Percentiles rank a stretch among this genome's conserved stretches.
Evolutionary conservation across 2,329 filamentous ascomycete species (phyloP).

Genomic region (Penicillium sp.): DNA sequence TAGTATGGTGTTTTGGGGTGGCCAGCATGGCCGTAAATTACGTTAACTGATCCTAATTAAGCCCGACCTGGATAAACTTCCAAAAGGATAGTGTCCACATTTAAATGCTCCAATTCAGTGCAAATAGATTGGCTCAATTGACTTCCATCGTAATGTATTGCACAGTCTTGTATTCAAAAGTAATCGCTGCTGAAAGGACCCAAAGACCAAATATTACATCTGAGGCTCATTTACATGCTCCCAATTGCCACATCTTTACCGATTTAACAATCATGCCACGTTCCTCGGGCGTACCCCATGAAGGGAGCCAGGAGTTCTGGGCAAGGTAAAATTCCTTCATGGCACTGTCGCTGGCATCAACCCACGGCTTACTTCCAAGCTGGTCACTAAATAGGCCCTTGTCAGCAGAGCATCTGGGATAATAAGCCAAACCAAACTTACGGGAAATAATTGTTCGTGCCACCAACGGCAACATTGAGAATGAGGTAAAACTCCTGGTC

Average conservation of each 20-base stretch:
- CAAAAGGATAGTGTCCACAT: no score
- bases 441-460: slow-evolving; percentile 53
- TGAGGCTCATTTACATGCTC: slow-evolving; percentile 27
- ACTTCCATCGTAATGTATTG: no score
- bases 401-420: not conserved
- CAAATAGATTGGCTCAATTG: no score
- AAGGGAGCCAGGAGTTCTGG: slow-evolving; percentile 46
- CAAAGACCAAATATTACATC: not conserved
- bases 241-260: slow-evolving; percentile 53
- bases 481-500: slow-evolving; percentile 57
- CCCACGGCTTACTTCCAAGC: slow-evolving; percentile 51
- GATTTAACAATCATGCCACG: slow-evolving; percentile 51
- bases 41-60: no score
- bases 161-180: not conserved
- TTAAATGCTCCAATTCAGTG: no score
- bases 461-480: slow-evolving; percentile 55
- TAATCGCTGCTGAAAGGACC: not conserved
- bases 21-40: no score
- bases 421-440: not conserved
- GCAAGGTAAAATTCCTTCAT: slow-evolving; percentile 44
- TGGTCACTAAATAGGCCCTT: slow-evolving; percentile 37
- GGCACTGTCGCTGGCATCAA: slow-evolving; percentile 39
- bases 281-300: slow-evolving; percentile 49
- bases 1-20: no score
- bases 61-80: no score